These are phyloP conservation scores for Bisporella sp. DNA, from an alignment of 2,329 filamentous ascomycete genomes.

Conservation along the genomic window DNA sequence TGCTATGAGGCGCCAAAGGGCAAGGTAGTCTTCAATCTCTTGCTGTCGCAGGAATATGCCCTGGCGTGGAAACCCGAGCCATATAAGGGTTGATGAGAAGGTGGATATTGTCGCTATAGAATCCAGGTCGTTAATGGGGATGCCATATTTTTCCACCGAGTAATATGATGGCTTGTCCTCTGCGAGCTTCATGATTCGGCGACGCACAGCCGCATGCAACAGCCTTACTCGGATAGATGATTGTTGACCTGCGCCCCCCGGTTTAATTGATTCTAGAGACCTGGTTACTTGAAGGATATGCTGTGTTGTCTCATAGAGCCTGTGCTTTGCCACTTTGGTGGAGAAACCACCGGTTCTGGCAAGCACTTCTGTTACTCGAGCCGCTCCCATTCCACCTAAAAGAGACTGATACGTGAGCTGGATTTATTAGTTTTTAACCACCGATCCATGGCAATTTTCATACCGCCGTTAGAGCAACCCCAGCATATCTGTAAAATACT, in stretches of 20 bases:
- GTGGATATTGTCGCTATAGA: conserved; percentile 63
- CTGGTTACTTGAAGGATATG: conserved; percentile 66
- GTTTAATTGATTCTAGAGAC: conserved; percentile 57
- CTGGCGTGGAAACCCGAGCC: conserved; percentile 63
- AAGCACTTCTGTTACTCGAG: conserved; percentile 66
- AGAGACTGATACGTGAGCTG: conserved; percentile 49
- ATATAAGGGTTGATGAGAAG: conserved; percentile 63
- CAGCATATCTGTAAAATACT: conserved; percentile 71
- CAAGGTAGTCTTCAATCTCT: conserved; percentile 64
- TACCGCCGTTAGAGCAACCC: conserved; percentile 54
- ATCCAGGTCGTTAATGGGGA: conserved; percentile 72
- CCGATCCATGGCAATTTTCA: conserved; percentile 9
- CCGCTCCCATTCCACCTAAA: conserved; percentile 66
- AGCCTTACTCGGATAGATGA: conserved; percentile 62
- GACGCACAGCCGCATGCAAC: conserved; percentile 60
- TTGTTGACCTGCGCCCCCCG: conserved; percentile 57
- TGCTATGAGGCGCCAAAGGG: conserved; percentile 69
- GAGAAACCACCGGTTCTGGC: conserved; percentile 69
- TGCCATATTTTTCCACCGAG: conserved; percentile 47
- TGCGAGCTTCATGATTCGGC: conserved; percentile 55
- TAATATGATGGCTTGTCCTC: conserved; percentile 54
- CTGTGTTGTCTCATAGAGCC: conserved; percentile 68
- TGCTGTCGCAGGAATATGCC: conserved; percentile 57
- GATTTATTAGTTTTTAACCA: conserved; percentile 1
- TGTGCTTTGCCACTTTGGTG: conserved; percentile 55